These are phyloP conservation scores for Xylaria sp. DNA, from an alignment of 2,329 filamentous ascomycete genomes.

Conservation along the genomic window DNA sequence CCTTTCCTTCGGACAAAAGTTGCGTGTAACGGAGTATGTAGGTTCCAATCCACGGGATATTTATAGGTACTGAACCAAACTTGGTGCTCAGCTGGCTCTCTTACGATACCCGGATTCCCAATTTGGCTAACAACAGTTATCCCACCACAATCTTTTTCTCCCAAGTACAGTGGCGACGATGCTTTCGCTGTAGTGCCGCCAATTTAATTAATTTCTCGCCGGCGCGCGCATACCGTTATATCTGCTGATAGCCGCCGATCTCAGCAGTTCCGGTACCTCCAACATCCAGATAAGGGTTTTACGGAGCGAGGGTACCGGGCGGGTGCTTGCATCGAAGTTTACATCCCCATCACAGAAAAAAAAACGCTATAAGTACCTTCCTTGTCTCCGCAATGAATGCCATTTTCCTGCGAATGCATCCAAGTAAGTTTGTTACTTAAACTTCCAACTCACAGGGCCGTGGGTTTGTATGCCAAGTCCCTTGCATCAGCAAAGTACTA, in stretches of 20 bases:
- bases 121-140: too few species aligned
- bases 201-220: not conserved
- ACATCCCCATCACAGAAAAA: too few species aligned
- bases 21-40: too few species aligned
- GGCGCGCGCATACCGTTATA: not conserved
- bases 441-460: not conserved
- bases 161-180: too few species aligned
- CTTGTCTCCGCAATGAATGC: not conserved
- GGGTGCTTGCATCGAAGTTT: not conserved
- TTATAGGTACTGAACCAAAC: not conserved
- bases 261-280: not conserved
- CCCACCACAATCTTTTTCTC: too few species aligned
- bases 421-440: not conserved
- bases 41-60: not conserved
- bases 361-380: not conserved
- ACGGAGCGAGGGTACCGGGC: not conserved
- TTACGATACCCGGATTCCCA: too few species aligned
- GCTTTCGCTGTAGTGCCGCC: not conserved
- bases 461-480: not conserved
- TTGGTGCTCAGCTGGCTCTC: too few species aligned
- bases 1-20: not conserved
- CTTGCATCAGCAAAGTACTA: too few species aligned
- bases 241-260: not conserved
- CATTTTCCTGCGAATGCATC: not conserved
- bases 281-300: not conserved